These are phyloP conservation scores for Calonectria multiphialidica DNA, from an alignment of 2,329 filamentous ascomycete species.

Conservation along the genomic window DNA sequence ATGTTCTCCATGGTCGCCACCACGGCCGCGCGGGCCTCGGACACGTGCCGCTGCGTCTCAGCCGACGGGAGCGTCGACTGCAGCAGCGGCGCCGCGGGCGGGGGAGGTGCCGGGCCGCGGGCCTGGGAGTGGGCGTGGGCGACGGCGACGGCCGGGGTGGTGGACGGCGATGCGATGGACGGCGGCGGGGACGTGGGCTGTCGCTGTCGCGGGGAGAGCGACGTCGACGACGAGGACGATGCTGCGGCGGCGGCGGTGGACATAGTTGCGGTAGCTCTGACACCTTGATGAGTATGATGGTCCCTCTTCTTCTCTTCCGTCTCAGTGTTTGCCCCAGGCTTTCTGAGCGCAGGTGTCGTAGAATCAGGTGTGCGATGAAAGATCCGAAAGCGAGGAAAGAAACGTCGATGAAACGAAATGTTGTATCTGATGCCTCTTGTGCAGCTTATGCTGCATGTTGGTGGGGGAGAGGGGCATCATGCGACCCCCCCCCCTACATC, in stretches of 20 bases:
- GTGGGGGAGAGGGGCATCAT: slow-evolving; percentile 37
- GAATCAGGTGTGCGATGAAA: neutral
- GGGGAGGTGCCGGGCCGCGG: slow-evolving; percentile 27
- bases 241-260: slow-evolving; percentile 21
- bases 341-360: neutral
- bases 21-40: slow-evolving; percentile 69
- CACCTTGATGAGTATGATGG: neutral
- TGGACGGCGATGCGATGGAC: slow-evolving; percentile 36
- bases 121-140: slow-evolving; percentile 32
- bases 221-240: slow-evolving; percentile 34
- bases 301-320: neutral
- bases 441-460: slow-evolving; percentile 30
- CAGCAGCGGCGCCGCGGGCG: slow-evolving; percentile 32
- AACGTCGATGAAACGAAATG: neutral
- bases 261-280: slow-evolving; percentile 17
- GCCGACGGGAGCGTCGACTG: slow-evolving; percentile 55
- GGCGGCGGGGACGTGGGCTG: slow-evolving; percentile 42
- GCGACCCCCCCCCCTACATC: slow-evolving; percentile 22
- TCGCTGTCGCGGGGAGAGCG: slow-evolving; percentile 34
- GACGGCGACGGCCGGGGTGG: slow-evolving; percentile 32
- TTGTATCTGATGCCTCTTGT: slow-evolving; percentile 13
- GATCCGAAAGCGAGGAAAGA: neutral
- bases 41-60: slow-evolving; percentile 60
- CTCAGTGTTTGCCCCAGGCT: neutral
- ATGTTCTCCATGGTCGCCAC: slow-evolving; percentile 76